These are phyloP conservation scores for Sporisorium exsertum DNA, from an alignment of 1,284 basidiomycete species.

Conservation along the genomic window DNA sequence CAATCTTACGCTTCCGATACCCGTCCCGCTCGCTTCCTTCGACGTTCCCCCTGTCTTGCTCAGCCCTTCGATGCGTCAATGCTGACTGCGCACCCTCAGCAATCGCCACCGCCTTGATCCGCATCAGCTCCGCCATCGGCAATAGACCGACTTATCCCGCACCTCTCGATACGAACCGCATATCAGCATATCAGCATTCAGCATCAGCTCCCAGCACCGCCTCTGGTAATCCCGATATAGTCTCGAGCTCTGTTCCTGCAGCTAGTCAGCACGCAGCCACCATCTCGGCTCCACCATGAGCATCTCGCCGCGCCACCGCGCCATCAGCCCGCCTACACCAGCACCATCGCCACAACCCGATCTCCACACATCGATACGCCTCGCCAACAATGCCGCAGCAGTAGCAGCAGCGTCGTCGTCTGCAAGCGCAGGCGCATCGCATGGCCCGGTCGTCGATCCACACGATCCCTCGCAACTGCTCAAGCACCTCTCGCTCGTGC, in stretches of 20 bases:
- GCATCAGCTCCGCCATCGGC: neutral
- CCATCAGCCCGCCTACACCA: constrained; percentile 62
- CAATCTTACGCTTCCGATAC: too few relatives aligned
- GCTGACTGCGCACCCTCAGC: neutral
- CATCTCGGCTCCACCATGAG: constrained; percentile 27
- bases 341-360: constrained; percentile 63
- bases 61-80: neutral
- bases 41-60: neutral
- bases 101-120: neutral
- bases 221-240: neutral
- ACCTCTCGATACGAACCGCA: neutral
- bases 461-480: constrained; percentile 46
- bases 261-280: neutral
- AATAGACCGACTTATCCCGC: neutral
- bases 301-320: constrained; percentile 53
- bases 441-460: constrained; percentile 29
- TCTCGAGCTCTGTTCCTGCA: too few relatives aligned
- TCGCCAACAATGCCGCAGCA: constrained; percentile 50
- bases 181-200: neutral
- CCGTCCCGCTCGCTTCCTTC: too few relatives aligned
- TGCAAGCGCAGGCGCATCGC: constrained; percentile 13
- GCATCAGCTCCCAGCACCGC: neutral
- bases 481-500: constrained; percentile 46
- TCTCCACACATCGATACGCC: constrained; percentile 44
- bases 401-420: constrained; percentile 14